Evolutionary conservation across 1,284 basidiomycete genomes (phyloP), one percentile per base, ranked within the genome.

Genomic region (Nidula niveotomentosa): DNA sequence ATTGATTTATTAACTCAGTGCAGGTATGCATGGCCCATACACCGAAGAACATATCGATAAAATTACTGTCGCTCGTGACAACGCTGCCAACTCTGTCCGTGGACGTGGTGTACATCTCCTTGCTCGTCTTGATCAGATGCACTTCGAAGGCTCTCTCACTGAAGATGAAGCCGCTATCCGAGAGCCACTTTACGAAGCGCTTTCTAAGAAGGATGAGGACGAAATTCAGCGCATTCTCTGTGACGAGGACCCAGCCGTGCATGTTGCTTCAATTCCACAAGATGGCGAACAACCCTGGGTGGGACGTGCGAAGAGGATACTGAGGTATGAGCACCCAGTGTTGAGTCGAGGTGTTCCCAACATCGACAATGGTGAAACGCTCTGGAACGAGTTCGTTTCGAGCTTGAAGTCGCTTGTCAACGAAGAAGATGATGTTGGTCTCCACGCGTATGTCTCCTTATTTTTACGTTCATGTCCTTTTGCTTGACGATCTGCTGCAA

Each of bases 131-230:
- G 45, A 47, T 47, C 45, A 47, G 45, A 47, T 47, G 45, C 18
- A 47, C 45, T 47, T 47, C 18, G 45, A 47, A 30, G 45, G 45
- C 45, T 47, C 45, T n/a, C 45, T 47, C n/a, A 47, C 45, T 18
- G 45, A 23, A 12, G 23, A 12, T 12, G 45, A 47, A 30, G 23
- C 13, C 18, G 13, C 45, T 18, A 47, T 47, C 45, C 45, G 45
- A 3, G 45, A 47, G 45, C 45, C 45, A 12, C 45, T 47, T 18
- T 47, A 47, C 18, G 45, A 47, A 18, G 45, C 45, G 10, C 45
- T 47, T 18, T 47, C 13, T 6, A 47, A 47, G 13, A 47, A 47
- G 45, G 45, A 47, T 47, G 45, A 47, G 6, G 45, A 47, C 18
- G 18, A n/a, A 12, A 47, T 47, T 30, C 45, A 47, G 18, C 13